Base-by-base conservation (phyloP, 2,329 filamentous ascomycete species). In the Cladosporium sp. region DNA sequence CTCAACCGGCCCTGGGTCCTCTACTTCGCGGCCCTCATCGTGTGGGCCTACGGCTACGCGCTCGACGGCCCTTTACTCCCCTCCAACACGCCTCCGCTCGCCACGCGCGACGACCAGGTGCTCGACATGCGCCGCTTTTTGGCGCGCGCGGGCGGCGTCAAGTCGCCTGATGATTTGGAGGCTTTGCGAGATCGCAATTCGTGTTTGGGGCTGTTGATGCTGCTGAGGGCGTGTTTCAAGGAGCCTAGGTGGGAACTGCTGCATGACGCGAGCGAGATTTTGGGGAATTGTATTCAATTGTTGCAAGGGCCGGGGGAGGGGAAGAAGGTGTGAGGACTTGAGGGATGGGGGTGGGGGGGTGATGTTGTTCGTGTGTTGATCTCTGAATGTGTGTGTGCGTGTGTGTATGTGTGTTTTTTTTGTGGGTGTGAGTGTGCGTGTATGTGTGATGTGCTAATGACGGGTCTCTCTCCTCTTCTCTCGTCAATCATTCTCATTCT, bases 21-120 rank as follows among this genome's bases (percentile, higher is more conserved):
- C 45, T 99, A 96, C 70, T 95, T 96, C 64, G 89, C 93, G 1
- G 84, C 85, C 0, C 77, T 99, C 12, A 89, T 96, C 18, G 88
- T 97, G 1, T 99, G 93, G 93, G 89, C 84, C 54, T 99, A 97
- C 62, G 92, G 91, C 2, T 96, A 84, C 65, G 90, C 92, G 0
- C 74, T 95, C 17, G 93, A 97, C 59, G 93, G 93, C 0, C 80
- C 89, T 0, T 52, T 65, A n/a, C 51, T 37, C 19, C 50, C 54
- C 2, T 56, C 58, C 6, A 54, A 44, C 77, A 70, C 59, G 70
- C 73, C 17, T 81, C 87, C 50, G 69, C 67, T 87, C 50, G 69
- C 67, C 32, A 84, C 76, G 1, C 76, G 77, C 43, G 79, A 83
- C 12, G 85, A 88, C 55, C 85, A 86, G 65, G 79, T 86, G 39